A percentile compares a stretch with the other conserved stretches of the same genome.
These are phyloP conservation scores for Afroboletus lepidellus DNA, from an alignment of 1,284 basidiomycete species.

Conservation along the genomic window DNA sequence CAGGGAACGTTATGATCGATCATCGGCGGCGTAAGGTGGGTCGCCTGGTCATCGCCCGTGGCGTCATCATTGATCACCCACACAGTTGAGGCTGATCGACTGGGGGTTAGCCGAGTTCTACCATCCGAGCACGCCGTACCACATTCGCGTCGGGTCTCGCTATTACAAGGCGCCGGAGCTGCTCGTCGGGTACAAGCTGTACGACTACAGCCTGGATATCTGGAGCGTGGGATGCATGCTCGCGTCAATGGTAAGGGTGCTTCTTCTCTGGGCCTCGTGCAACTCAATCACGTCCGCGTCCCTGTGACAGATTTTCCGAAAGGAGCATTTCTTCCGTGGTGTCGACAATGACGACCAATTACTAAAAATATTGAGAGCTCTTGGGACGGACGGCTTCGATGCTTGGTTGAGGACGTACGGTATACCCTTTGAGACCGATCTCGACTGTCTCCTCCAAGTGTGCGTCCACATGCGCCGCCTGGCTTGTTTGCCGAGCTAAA, in stretches of 20 bases:
- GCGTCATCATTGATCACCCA: not conserved
- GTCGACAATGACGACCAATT: constrained; percentile 89
- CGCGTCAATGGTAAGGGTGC: constrained; percentile 68
- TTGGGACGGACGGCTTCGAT: constrained; percentile 84
- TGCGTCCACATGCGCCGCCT: constrained; percentile 29
- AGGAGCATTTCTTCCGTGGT: constrained; percentile 90
- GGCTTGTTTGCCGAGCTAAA: not conserved
- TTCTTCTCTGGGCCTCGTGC: not conserved
- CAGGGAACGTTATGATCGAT: constrained; percentile 91
- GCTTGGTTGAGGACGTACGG: constrained; percentile 69
- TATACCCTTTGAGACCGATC: constrained; percentile 73
- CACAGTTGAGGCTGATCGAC: constrained; percentile 79
- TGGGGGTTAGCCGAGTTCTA: constrained; percentile 95
- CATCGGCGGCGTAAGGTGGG: constrained; percentile 72
- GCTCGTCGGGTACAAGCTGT: constrained; percentile 83
- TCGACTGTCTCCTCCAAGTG: constrained; percentile 64
- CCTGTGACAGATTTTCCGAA: constrained; percentile 69
- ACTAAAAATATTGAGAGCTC: constrained; percentile 83
- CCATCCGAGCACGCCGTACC: constrained; percentile 83
- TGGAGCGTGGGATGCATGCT: constrained; percentile 92
- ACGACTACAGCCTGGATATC: constrained; percentile 84
- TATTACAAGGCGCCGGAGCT: constrained; percentile 91
- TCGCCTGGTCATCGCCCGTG: not conserved
- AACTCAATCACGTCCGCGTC: constrained; percentile 19
- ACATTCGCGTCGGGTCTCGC: constrained; percentile 85